Evolutionary conservation across 2,329 filamentous ascomycete species (phyloP).

Genomic region (Emergomyces africanus): DNA sequence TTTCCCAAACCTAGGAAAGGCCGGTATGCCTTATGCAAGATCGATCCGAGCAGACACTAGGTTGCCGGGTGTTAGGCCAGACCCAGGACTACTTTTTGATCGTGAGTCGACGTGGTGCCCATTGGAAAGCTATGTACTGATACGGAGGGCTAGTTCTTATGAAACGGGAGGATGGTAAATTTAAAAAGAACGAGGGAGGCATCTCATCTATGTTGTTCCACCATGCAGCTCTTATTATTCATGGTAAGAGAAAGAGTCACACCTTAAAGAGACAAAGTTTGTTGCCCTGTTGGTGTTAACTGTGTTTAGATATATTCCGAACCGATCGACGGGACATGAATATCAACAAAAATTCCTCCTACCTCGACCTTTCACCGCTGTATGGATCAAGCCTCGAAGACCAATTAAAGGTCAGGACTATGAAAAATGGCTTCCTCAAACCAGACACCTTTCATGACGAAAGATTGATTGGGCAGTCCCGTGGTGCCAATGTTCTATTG

Average conservation of each 20-base stretch:
- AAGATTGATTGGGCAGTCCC: conserved; percentile 19
- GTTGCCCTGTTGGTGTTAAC: background rate
- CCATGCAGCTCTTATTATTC: conserved; percentile 40
- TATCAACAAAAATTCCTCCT: conserved; percentile 30
- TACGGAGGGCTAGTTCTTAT: conserved; percentile 7
- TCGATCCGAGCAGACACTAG: conserved; percentile 8
- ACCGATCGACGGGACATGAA: conserved; percentile 21
- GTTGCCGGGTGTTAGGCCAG: conserved; percentile 9
- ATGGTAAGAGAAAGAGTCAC: conserved; percentile 18
- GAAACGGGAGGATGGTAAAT: conserved; percentile 7
- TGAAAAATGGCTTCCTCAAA: conserved; percentile 25
- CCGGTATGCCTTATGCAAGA: conserved; percentile 14
- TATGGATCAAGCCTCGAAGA: conserved; percentile 26
- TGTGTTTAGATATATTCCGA: conserved; percentile 27
- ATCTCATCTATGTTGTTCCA: conserved; percentile 37
- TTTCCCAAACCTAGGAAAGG: conserved; percentile 12
- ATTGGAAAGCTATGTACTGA: background rate
- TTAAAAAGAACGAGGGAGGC: conserved; percentile 28
- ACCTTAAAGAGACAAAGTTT: background rate
- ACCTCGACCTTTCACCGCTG: conserved; percentile 34
- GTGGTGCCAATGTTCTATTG: conserved; percentile 19
- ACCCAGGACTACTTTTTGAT: conserved; percentile 14
- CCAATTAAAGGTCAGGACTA: conserved; percentile 23
- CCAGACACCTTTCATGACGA: conserved; percentile 23
- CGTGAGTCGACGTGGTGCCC: conserved; percentile 2